Conservation (phyloP, 352 stramenopile species). For the Phytopythium oedochilum region DNA sequence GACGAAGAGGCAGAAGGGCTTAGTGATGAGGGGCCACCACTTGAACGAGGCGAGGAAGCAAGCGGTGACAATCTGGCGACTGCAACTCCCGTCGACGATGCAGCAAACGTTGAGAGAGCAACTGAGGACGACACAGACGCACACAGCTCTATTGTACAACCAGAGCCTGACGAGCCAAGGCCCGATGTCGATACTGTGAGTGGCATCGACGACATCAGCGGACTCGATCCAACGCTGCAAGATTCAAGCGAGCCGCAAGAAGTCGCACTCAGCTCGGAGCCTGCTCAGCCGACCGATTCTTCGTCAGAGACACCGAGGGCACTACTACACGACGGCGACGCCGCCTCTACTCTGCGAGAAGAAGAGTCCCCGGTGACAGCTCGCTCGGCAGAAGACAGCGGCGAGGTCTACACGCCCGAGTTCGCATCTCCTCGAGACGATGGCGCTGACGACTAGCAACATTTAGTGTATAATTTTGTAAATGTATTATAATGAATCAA, state of each 20-base stretch:
- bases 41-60: no score
- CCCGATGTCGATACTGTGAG: background rate
- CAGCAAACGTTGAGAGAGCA: no score
- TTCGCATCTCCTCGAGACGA: background rate
- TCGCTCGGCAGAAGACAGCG: background rate
- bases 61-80: no score
- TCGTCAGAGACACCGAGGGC: background rate
- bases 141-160: no score
- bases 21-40: no score
- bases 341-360: background rate
- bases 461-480: no score
- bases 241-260: background rate
- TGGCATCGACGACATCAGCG: background rate
- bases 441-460: constrained; percentile 2
- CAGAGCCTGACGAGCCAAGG: background rate
- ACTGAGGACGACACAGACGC: background rate
- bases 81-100: no score
- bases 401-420: background rate
- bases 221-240: no score
- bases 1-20: no score
- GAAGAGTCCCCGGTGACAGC: background rate
- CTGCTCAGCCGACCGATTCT: background rate
- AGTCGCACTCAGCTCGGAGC: no score
- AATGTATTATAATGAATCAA: no score
- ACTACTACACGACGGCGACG: no score